Evolutionary conservation across 805 yeast genomes (phyloP).

Genomic region (Jamesozyma rosinii): DNA sequence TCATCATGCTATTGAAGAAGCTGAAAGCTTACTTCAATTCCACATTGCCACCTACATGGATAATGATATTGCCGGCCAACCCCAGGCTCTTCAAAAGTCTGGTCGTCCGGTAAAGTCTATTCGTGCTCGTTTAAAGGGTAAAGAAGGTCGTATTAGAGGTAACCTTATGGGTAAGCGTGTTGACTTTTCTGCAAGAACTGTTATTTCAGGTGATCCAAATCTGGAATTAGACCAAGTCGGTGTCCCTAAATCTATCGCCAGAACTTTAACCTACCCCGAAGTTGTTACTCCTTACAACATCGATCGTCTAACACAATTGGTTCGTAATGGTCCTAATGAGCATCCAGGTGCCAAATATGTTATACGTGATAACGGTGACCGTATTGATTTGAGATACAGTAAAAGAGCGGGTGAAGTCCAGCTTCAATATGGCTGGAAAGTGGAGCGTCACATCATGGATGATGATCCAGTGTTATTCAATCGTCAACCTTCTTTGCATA

Average conservation of each 20-base stretch:
- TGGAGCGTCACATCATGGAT: constrained; percentile 96
- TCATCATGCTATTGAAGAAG: constrained; percentile 93
- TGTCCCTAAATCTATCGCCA: constrained; percentile 93
- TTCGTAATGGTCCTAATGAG: constrained; percentile 96
- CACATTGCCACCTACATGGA: constrained; percentile 99
- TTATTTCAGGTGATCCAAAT: constrained; percentile 98
- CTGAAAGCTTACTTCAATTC: constrained; percentile 88
- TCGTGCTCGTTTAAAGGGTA: constrained; percentile 99
- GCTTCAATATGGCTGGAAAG: constrained; percentile 97
- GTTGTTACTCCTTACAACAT: constrained; percentile 96
- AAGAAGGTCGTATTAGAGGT: constrained; percentile 98
- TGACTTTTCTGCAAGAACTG: constrained; percentile 97
- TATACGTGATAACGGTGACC: constrained; percentile 96
- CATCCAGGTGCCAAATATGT: constrained; percentile 99
- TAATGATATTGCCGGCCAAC: constrained; percentile 98
- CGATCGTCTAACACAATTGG: constrained; percentile 83
- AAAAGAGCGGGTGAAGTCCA: constrained; percentile 98
- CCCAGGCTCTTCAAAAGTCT: constrained; percentile 95
- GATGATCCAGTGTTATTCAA: constrained; percentile 95
- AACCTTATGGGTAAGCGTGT: constrained; percentile 99
- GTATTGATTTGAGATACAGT: constrained; percentile 93
- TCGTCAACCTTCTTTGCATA: constrained; percentile 98
- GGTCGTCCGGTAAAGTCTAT: constrained; percentile 98
- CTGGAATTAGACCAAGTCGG: constrained; percentile 97
- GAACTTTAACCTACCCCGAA: constrained; percentile 93